These are phyloP conservation scores for Silene conica DNA, from an alignment of 148 eudicot genomes.

Conservation along the genomic window DNA sequence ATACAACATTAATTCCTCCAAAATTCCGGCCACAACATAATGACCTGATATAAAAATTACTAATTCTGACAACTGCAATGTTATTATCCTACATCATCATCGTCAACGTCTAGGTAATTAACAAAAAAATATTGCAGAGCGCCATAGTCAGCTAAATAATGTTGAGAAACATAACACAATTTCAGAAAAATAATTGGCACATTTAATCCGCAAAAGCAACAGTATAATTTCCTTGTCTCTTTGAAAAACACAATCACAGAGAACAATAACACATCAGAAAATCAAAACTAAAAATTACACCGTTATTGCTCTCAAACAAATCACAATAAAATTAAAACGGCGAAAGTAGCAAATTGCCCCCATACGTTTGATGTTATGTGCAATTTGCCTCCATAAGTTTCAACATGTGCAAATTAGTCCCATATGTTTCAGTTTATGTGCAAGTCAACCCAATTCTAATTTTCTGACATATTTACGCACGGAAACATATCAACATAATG, in stretches of 20 bases:
- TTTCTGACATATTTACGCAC: too few species aligned
- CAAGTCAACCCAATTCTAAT: too few species aligned
- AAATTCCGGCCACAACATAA: neutral
- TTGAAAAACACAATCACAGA: neutral
- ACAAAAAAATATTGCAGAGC: neutral
- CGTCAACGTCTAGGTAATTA: neutral
- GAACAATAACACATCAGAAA: neutral
- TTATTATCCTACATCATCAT: neutral
- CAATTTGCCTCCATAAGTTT: too few species aligned
- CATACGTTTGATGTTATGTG: too few species aligned
- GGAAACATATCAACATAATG: too few species aligned
- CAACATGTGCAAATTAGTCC: too few species aligned
- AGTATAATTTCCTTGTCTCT: neutral
- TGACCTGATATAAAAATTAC: neutral
- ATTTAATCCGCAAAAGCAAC: neutral
- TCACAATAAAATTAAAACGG: neutral
- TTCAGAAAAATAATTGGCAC: neutral
- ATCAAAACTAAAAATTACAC: too few species aligned
- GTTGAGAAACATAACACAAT: neutral
- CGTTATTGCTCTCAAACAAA: too few species aligned
- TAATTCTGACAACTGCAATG: conserved; percentile 2
- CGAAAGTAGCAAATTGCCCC: too few species aligned
- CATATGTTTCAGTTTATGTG: too few species aligned
- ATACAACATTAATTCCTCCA: neutral
- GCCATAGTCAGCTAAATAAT: neutral